Conservation (phyloP, 2,329 filamentous ascomycete species). For the Helotiales sp. region DNA sequence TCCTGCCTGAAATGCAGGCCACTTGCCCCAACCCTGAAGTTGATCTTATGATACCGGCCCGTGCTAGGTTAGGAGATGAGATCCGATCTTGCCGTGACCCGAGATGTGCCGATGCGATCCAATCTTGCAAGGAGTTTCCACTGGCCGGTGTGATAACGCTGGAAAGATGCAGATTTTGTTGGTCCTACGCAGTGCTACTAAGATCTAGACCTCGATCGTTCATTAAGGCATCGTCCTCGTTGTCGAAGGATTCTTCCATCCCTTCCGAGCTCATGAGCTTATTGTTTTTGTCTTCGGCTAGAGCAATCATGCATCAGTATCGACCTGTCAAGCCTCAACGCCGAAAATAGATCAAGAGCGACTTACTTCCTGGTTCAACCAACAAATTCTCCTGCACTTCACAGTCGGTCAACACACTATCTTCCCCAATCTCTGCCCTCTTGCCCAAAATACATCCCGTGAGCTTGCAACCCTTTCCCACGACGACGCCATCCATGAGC, state of each 20-base stretch:
- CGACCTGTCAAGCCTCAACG: slow-evolving; percentile 1
- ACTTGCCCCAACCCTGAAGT: neutral
- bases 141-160: neutral
- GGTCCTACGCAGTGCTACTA: slow-evolving; percentile 2
- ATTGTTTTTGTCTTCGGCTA: slow-evolving; percentile 70
- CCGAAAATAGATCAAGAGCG: neutral
- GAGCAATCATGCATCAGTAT: slow-evolving; percentile 27
- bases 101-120: neutral
- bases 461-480: slow-evolving; percentile 83
- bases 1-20: neutral
- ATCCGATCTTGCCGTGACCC: neutral
- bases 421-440: slow-evolving; percentile 81
- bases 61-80: slow-evolving; percentile 3
- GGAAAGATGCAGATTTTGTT: neutral
- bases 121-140: neutral
- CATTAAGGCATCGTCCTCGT: slow-evolving; percentile 25
- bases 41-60: neutral
- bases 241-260: slow-evolving; percentile 55
- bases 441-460: slow-evolving; percentile 87
- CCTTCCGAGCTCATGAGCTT: slow-evolving; percentile 72
- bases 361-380: slow-evolving; percentile 77
- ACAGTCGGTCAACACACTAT: slow-evolving; percentile 80
- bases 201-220: neutral
- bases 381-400: slow-evolving; percentile 91
- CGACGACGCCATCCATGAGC: slow-evolving; percentile 87